phyloP scores from a whole-genome alignment of 176 grass and related monocot species.

The Carex cristatella region DNA sequence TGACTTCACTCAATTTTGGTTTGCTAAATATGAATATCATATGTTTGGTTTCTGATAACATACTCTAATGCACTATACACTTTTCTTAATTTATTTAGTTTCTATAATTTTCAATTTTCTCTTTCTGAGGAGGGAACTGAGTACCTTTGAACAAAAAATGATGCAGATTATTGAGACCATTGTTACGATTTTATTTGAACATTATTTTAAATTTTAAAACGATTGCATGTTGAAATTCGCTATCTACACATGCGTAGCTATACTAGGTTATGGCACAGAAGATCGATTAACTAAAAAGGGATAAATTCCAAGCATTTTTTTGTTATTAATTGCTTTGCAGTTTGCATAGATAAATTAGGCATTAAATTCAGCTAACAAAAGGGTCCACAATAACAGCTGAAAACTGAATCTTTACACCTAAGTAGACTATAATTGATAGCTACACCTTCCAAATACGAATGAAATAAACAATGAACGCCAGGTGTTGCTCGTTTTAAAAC shows the following conservation, averaged over 20 bases:
- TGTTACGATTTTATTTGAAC: background rate
- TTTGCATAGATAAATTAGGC: conserved; percentile 2
- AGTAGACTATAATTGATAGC: conserved; percentile 38
- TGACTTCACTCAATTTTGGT: too few species aligned
- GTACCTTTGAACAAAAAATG: background rate
- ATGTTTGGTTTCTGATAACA: background rate
- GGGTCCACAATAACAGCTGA: conserved; percentile 27
- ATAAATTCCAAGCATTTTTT: background rate
- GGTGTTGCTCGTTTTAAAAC: too few species aligned
- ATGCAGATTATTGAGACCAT: background rate
- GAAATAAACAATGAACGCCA: too few species aligned
- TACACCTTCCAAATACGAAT: background rate
- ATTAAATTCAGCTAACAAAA: conserved; percentile 37
- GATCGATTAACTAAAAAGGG: background rate
- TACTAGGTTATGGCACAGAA: background rate
- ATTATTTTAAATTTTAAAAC: background rate
- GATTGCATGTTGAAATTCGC: too few species aligned
- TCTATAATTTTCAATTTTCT: background rate
- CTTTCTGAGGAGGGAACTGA: background rate
- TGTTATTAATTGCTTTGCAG: conserved; percentile 10
- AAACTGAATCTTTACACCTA: conserved; percentile 38
- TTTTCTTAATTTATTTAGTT: background rate
- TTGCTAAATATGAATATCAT: too few species aligned
- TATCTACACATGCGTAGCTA: background rate
- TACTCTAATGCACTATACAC: background rate